A percentile compares a stretch with the other conserved stretches of the same genome.
Conservation (phyloP, 2,329 filamentous ascomycete species). For the Eutypella sp. region DNA sequence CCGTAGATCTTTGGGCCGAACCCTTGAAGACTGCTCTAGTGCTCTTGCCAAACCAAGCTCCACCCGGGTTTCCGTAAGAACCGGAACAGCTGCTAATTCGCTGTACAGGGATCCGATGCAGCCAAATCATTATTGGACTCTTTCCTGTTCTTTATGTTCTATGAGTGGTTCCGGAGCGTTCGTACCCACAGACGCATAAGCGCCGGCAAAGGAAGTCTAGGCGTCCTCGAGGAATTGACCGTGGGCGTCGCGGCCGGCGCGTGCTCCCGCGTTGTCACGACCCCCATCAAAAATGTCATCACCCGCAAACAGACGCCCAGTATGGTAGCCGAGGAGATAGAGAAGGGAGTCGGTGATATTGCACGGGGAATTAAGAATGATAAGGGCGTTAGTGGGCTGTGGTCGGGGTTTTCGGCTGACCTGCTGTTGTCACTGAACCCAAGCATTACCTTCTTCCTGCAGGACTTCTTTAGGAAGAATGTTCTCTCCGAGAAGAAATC, state of each 20-base stretch:
- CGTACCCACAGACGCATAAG: conserved; percentile 16
- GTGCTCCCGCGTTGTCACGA: conserved; percentile 69
- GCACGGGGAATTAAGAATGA: conserved; percentile 59
- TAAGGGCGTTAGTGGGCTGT: conserved; percentile 71
- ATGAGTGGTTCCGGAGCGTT: conserved; percentile 45
- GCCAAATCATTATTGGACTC: conserved; percentile 67
- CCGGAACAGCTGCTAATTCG: neutral
- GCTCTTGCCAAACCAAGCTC: too few species aligned
- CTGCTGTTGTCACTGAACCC: conserved; percentile 81
- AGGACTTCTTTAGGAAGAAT: conserved; percentile 62
- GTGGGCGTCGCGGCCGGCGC: conserved; percentile 72
- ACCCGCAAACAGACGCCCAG: conserved; percentile 72
- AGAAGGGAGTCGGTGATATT: conserved; percentile 48
- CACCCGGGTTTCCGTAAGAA: too few species aligned
- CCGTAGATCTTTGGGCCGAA: too few species aligned
- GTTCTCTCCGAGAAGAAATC: conserved; percentile 45
- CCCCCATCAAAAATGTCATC: conserved; percentile 76
- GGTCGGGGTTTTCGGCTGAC: conserved; percentile 81
- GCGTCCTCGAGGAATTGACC: conserved; percentile 65
- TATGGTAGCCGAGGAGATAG: conserved; percentile 13
- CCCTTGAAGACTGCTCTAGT: too few species aligned
- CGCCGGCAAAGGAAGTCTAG: conserved; percentile 36
- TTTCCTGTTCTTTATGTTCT: conserved; percentile 83
- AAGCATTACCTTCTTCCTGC: conserved; percentile 78
- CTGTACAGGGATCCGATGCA: conserved; percentile 40